Percentiles rank a stretch among this genome's conserved stretches.
Evolutionary conservation across 192 early-diverging fungal genomes (phyloP).

Genomic region (Chytriomyces sp.): DNA sequence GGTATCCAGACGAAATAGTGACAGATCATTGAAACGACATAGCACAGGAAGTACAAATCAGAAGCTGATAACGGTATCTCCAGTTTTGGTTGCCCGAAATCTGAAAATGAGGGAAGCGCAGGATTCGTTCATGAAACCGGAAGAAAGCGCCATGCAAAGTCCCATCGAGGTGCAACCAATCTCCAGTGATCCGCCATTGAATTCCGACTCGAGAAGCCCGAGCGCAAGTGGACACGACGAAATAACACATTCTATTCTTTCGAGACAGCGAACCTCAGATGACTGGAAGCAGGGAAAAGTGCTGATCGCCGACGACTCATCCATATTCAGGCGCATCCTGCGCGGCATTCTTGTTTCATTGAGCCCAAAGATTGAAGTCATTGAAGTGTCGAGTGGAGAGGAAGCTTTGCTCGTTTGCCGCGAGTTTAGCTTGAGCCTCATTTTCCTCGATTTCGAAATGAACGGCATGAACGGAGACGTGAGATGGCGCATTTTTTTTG

Average conservation of each 20-base stretch:
- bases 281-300: slow-evolving; percentile 14
- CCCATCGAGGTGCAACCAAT: neutral
- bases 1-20: neutral
- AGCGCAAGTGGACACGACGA: neutral
- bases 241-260: neutral
- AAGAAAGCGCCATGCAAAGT: neutral
- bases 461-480: slow-evolving; percentile 28
- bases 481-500: neutral
- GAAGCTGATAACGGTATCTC: neutral
- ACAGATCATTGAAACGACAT: neutral
- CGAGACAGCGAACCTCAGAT: neutral
- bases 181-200: neutral
- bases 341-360: slow-evolving; percentile 1
- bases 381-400: slow-evolving; percentile 35
- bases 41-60: neutral
- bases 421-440: slow-evolving; percentile 26
- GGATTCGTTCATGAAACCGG: neutral
- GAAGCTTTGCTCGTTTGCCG: slow-evolving; percentile 37
- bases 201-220: neutral
- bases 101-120: neutral
- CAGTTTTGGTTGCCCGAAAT: neutral
- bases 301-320: slow-evolving; percentile 38
- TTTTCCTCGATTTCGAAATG: slow-evolving; percentile 44
- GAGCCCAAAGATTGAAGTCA: neutral
- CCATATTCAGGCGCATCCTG: slow-evolving; percentile 35